These are phyloP conservation scores for Protomyces inundatus DNA, from an alignment of 1,139 yeast genomes.

Conservation along the genomic window DNA sequence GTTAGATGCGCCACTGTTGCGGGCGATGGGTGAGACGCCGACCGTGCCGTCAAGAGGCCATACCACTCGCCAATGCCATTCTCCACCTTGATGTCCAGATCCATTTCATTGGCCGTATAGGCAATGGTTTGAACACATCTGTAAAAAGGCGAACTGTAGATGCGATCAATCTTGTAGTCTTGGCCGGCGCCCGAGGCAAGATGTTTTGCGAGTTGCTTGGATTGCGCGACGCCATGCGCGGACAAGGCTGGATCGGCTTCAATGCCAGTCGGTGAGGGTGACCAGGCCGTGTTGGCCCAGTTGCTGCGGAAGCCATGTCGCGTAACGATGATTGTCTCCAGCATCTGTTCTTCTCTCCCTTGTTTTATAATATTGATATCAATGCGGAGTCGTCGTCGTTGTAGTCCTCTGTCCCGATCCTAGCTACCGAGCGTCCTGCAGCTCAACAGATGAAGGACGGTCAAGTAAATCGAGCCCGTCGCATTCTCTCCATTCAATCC, in stretches of 20 bases:
- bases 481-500: slow-evolving; percentile 24
- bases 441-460: neutral
- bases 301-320: slow-evolving; percentile 75
- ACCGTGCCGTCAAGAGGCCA: slow-evolving; percentile 31
- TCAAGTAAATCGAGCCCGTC: neutral
- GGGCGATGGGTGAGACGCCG: slow-evolving; percentile 43
- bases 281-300: slow-evolving; percentile 51
- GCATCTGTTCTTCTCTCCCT: neutral
- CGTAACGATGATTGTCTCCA: slow-evolving; percentile 21
- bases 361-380: too few relatives aligned
- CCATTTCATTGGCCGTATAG: slow-evolving; percentile 56
- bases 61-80: slow-evolving; percentile 57
- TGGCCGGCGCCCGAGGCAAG: slow-evolving; percentile 40
- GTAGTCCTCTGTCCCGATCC: neutral
- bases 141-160: slow-evolving; percentile 78
- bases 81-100: slow-evolving; percentile 57
- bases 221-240: slow-evolving; percentile 73
- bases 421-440: too few relatives aligned
- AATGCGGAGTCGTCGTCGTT: neutral
- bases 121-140: slow-evolving; percentile 80
- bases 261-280: slow-evolving; percentile 51
- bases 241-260: slow-evolving; percentile 78
- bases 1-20: slow-evolving; percentile 50
- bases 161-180: slow-evolving; percentile 49
- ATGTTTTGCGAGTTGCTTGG: slow-evolving; percentile 62